phyloP scores from a whole-genome alignment of 2,329 filamentous ascomycete species.

The Dactylellina sp. region DNA sequence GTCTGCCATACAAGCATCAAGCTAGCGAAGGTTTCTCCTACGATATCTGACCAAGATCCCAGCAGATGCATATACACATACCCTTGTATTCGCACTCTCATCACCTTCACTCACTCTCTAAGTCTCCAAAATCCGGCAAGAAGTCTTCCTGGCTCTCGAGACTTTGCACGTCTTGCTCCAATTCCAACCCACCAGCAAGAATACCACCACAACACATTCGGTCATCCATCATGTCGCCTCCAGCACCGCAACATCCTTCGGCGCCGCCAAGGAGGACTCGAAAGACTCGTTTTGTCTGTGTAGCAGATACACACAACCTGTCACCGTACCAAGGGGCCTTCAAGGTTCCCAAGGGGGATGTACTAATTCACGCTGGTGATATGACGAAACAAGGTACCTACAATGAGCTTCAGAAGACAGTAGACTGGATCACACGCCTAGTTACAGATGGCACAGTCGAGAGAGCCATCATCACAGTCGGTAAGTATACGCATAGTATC shows the following conservation, averaged over 20 bases:
- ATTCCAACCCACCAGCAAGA: background rate
- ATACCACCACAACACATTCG: constrained; percentile 43
- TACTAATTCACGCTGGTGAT: constrained; percentile 81
- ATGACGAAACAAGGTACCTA: constrained; percentile 77
- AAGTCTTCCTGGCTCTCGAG: background rate
- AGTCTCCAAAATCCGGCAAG: background rate
- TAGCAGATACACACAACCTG: constrained; percentile 81
- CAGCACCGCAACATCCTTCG: background rate
- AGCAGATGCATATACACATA: constrained; percentile 7
- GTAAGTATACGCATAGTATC: constrained; percentile 39
- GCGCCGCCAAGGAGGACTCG: constrained; percentile 15
- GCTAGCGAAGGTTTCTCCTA: too few species aligned
- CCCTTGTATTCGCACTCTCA: constrained; percentile 5
- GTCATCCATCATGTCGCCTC: constrained; percentile 23
- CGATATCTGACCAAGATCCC: background rate
- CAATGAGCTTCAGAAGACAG: constrained; percentile 70
- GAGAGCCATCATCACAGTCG: constrained; percentile 28
- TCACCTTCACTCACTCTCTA: constrained; percentile 1
- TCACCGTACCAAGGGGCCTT: constrained; percentile 54
- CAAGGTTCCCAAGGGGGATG: constrained; percentile 75
- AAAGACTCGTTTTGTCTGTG: constrained; percentile 49
- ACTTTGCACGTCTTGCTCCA: too few species aligned
- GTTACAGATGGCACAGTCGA: constrained; percentile 27
- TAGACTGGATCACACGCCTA: constrained; percentile 71
- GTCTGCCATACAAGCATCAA: too few species aligned